A percentile compares a stretch with the other conserved stretches of the same genome.
These are phyloP conservation scores for Daedaleopsis nitida DNA, from an alignment of 768 basidiomycete genomes.

Conservation along the genomic window DNA sequence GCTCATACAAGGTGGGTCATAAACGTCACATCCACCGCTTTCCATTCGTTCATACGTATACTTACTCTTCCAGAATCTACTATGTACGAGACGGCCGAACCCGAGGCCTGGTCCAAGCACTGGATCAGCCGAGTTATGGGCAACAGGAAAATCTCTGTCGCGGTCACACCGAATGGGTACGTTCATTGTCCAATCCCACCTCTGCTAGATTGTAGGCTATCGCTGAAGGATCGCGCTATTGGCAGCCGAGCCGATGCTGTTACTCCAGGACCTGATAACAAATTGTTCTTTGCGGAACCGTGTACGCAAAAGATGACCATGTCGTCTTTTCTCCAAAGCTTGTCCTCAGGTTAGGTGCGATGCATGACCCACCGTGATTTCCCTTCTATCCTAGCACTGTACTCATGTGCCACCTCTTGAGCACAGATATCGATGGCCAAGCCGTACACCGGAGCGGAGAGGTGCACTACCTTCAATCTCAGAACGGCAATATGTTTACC, in stretches of 20 bases:
- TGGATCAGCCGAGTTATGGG: constrained; percentile 63
- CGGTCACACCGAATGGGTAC: constrained; percentile 85
- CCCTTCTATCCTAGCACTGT: background rate
- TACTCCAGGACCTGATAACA: constrained; percentile 50
- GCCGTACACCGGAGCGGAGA: constrained; percentile 24
- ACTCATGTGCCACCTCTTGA: background rate
- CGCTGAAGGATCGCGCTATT: background rate
- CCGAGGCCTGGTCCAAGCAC: constrained; percentile 57
- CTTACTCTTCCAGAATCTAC: background rate
- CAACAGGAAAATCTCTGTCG: constrained; percentile 61
- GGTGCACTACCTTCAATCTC: constrained; percentile 82
- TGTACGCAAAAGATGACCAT: constrained; percentile 69
- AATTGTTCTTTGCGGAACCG: constrained; percentile 77
- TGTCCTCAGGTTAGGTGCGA: constrained; percentile 40
- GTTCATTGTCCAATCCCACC: constrained; percentile 16
- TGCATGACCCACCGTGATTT: background rate
- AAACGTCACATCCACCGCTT: background rate
- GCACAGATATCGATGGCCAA: constrained; percentile 14
- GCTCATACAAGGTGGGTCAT: constrained; percentile 60
- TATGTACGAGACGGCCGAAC: background rate
- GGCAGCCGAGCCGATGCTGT: constrained; percentile 78
- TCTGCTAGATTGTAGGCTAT: too few relatives aligned
- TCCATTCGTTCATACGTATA: background rate
- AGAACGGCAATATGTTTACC: constrained; percentile 86
- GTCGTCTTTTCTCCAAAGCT: constrained; percentile 46